Percentiles rank a stretch among this genome's conserved stretches.
Conservation (phyloP, 106 monocot genomes). For the Gastrodia elata region DNA sequence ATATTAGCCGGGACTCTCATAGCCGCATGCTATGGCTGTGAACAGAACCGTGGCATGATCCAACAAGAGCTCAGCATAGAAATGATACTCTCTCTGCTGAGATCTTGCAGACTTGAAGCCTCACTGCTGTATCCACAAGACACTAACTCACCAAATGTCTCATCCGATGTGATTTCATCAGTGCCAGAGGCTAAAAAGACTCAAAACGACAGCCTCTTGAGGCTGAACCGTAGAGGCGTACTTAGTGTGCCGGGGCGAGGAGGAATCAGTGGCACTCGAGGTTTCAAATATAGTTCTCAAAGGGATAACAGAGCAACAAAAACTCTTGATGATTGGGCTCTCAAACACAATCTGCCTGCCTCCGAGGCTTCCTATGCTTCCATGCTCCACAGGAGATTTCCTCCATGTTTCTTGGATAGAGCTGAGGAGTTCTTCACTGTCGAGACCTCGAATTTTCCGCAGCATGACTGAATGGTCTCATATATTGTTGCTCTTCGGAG, state of each 20-base stretch:
- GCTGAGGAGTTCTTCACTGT: slow-evolving; percentile 74
- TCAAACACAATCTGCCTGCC: slow-evolving; percentile 44
- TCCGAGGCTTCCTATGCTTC: slow-evolving; percentile 34
- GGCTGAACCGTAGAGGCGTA: slow-evolving; percentile 31
- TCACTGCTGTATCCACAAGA: slow-evolving; percentile 21
- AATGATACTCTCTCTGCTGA: slow-evolving; percentile 86
- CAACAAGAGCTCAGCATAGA: slow-evolving; percentile 90
- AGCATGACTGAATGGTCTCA: neutral
- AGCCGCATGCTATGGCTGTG: slow-evolving; percentile 82
- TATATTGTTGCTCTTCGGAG: no score
- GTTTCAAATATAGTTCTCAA: slow-evolving; percentile 36
- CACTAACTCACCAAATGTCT: slow-evolving; percentile 11
- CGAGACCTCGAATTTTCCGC: slow-evolving; percentile 15
- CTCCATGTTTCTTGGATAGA: slow-evolving; percentile 59
- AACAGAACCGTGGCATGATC: slow-evolving; percentile 79
- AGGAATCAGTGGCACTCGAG: slow-evolving; percentile 19
- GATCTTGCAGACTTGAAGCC: slow-evolving; percentile 41
- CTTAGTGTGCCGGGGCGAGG: slow-evolving; percentile 24
- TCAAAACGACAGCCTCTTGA: slow-evolving; percentile 26
- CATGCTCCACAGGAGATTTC: slow-evolving; percentile 64
- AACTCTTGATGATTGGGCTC: slow-evolving; percentile 49
- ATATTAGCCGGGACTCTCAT: slow-evolving; percentile 73
- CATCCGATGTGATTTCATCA: slow-evolving; percentile 24
- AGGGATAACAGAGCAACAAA: slow-evolving; percentile 46
- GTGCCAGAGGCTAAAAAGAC: slow-evolving; percentile 31